Evolutionary conservation across 2,329 filamentous ascomycete species (phyloP).

Genomic region (Sclerotinia glacialis): DNA sequence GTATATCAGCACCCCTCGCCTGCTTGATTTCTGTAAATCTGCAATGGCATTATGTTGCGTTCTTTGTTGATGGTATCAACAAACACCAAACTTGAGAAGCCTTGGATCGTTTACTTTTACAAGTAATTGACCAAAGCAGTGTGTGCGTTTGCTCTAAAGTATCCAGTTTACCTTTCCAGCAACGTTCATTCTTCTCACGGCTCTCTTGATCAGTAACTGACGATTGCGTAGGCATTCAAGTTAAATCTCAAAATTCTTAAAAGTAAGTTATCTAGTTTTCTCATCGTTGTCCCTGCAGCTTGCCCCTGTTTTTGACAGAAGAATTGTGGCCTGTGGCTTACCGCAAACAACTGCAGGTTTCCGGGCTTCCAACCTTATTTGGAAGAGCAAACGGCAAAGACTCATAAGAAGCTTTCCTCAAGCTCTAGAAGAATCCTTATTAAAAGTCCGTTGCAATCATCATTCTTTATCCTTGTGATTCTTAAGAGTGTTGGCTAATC

Average conservation of each 20-base stretch:
- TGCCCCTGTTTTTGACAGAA: constrained; percentile 23
- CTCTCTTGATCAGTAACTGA: not conserved
- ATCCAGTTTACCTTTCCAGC: not conserved
- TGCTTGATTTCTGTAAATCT: not conserved
- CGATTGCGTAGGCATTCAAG: constrained; percentile 8
- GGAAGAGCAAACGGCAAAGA: constrained; percentile 31
- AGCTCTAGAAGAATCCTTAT: constrained; percentile 21
- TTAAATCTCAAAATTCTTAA: constrained; percentile 5
- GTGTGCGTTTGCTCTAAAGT: not conserved
- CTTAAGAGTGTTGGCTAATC: constrained; percentile 13
- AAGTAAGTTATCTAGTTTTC: not conserved
- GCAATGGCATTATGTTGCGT: not conserved
- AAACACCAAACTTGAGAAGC: constrained; percentile 14
- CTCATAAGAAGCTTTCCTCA: constrained; percentile 18
- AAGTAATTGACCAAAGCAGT: not conserved
- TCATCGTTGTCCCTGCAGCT: constrained; percentile 20
- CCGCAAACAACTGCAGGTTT: constrained; percentile 30
- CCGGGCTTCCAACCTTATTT: constrained; percentile 29
- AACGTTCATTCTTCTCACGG: not conserved
- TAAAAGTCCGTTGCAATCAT: constrained; percentile 10
- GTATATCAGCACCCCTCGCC: not conserved
- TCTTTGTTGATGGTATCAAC: not conserved
- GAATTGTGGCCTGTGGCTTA: constrained; percentile 26
- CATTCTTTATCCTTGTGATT: constrained; percentile 11
- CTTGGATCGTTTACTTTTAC: not conserved